Evolutionary conservation across 2,329 filamentous ascomycete species (phyloP), one percentile per base, ranked within the genome.

Genomic region (Magnaporthiopsis poae): DNA sequence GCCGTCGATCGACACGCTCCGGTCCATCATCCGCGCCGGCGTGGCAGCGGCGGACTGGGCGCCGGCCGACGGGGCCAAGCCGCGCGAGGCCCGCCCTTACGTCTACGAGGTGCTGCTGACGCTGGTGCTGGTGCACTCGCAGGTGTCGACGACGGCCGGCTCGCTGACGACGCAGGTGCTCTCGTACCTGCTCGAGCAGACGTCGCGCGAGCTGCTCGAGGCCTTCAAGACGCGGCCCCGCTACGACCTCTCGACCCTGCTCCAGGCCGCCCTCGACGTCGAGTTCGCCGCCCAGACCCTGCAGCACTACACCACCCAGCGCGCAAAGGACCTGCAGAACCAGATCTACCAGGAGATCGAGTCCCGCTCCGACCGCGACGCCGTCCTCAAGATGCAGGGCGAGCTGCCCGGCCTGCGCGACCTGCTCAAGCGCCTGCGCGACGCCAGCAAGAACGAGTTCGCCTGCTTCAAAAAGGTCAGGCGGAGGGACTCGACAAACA

Each of bases 261-360:
- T 98, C 88, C 96, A 99, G 78, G 96, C 96, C 1, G 99, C 95
- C 0, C 86, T 99, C 0, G 95, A 99, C 74, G 93, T 97, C 1
- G 95, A 99, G 77, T 98, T 99, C 74, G 88, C 98, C 67, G 91
- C 93, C 0, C 95, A 99, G 80, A 97, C 94, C 5, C 84, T 99
- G 46, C 90, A 86, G 68, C 89, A 93, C 71, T 99, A 96, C 77
- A 95, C 91, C 0, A 95, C 91, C 0, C 90, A 96, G 67, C 84
- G 87, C 64, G 91, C 92, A 3, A 88, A 87, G 9, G 87, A 93
- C 74, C 83, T 91, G 18, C 95, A 98, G 79, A 90, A 90, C 71
- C 87, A 93, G 75, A 94, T 99, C 63, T 99, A 78, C 77, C 86
- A 95, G 70, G 92, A 95, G 74, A 81, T 99, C 21, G 95, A 99